Evolutionary conservation across 495 filamentous ascomycete species (phyloP).

Genomic region (Neurospora sp.): DNA sequence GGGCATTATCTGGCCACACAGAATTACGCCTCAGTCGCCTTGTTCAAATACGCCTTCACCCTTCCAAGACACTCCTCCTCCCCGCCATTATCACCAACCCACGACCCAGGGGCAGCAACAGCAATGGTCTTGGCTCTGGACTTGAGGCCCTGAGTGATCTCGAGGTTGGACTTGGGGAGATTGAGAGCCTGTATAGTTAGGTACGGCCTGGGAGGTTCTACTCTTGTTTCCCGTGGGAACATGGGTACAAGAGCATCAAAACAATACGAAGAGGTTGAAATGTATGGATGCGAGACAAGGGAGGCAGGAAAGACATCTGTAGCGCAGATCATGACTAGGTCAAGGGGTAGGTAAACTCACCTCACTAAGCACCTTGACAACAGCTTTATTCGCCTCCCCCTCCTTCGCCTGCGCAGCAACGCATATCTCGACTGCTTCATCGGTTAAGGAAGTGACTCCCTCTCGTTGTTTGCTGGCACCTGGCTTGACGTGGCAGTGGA

Average conservation of each 20-base stretch:
- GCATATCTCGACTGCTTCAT: slow-evolving; percentile 47
- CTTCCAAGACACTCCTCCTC: slow-evolving; percentile 18
- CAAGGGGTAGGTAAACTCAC: slow-evolving; percentile 23
- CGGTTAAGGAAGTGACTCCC: slow-evolving; percentile 43
- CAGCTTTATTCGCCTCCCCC: slow-evolving; percentile 57
- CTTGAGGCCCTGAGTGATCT: slow-evolving; percentile 53
- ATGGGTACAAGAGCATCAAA: no score
- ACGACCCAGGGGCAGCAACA: slow-evolving; percentile 7
- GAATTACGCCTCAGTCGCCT: slow-evolving; percentile 9
- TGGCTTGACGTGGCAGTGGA: slow-evolving; percentile 54
- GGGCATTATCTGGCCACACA: background rate
- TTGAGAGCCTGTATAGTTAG: slow-evolving; percentile 26
- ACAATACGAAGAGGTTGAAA: no score
- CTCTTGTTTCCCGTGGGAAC: no score
- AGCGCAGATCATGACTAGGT: no score
- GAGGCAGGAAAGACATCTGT: no score
- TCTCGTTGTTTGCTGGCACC: slow-evolving; percentile 51
- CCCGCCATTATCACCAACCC: slow-evolving; percentile 2
- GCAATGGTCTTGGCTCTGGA: slow-evolving; percentile 48
- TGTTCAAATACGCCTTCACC: slow-evolving; percentile 11
- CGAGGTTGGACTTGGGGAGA: slow-evolving; percentile 52
- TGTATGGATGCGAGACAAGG: no score
- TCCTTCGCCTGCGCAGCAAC: slow-evolving; percentile 53
- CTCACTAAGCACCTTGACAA: slow-evolving; percentile 52
- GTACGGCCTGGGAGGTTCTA: background rate